These are phyloP conservation scores for Curvularia hawaiiensis DNA, from an alignment of 2,329 filamentous ascomycete genomes.

Conservation along the genomic window DNA sequence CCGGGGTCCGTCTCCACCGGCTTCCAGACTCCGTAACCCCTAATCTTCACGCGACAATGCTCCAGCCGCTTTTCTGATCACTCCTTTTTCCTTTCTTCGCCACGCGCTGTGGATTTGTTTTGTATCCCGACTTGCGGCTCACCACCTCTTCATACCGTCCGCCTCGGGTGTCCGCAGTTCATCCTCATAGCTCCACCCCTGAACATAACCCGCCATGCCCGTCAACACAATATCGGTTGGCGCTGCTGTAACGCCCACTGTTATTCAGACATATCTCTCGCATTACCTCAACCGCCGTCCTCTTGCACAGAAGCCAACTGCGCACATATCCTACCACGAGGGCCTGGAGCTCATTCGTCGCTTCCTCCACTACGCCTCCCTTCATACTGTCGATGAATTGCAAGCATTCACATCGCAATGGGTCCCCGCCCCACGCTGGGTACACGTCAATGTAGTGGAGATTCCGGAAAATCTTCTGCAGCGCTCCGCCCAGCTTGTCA, in stretches of 20 bases:
- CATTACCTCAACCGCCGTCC: constrained; percentile 88
- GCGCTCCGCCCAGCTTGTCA: constrained; percentile 68
- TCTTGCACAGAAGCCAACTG: constrained; percentile 78
- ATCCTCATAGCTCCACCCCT: constrained; percentile 16
- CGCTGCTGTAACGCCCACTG: constrained; percentile 83
- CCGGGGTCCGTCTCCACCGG: constrained; percentile 14
- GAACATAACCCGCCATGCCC: constrained; percentile 52
- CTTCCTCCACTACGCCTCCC: constrained; percentile 83
- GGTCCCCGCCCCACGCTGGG: constrained; percentile 89
- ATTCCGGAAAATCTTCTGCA: constrained; percentile 69
- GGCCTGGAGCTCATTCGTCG: constrained; percentile 84
- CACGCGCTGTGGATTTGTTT: background rate
- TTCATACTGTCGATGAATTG: constrained; percentile 90
- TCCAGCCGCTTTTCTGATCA: background rate
- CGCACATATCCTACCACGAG: constrained; percentile 92
- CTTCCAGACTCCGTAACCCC: constrained; percentile 5
- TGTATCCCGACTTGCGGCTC: background rate
- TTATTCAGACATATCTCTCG: constrained; percentile 82
- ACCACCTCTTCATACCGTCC: background rate
- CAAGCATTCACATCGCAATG: constrained; percentile 91
- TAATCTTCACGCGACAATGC: constrained; percentile 2
- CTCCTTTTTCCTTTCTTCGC: constrained; percentile 3
- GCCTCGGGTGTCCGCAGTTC: constrained; percentile 2
- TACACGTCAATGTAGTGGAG: constrained; percentile 72
- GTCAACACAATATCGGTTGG: constrained; percentile 83